Evolutionary conservation across 148 eudicot genomes (phyloP).

Genomic region (Vaccinium vitisidaea): DNA sequence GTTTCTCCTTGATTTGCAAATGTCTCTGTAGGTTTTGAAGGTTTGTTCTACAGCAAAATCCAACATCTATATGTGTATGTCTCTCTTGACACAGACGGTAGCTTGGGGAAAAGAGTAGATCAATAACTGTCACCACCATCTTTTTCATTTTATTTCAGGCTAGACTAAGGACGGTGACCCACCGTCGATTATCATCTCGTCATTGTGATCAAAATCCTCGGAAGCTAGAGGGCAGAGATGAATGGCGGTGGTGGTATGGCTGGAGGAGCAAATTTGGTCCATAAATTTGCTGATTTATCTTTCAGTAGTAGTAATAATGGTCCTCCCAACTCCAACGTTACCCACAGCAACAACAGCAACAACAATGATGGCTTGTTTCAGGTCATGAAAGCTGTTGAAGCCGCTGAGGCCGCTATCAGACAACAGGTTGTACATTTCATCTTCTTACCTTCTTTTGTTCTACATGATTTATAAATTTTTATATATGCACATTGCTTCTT

Average conservation of each 20-base stretch:
- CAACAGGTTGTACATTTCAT: constrained; percentile 35
- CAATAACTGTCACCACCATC: not conserved
- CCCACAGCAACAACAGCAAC: constrained; percentile 6
- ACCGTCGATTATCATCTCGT: not conserved
- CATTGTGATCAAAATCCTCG: not conserved
- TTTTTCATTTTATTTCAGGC: not conserved
- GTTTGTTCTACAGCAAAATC: not conserved
- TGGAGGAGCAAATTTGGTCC: constrained; percentile 29
- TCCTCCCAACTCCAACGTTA: constrained; percentile 6
- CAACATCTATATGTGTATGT: not conserved
- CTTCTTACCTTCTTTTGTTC: not conserved
- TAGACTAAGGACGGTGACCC: not conserved
- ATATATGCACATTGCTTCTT: not conserved
- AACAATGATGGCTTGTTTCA: constrained; percentile 44
- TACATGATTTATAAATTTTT: not conserved
- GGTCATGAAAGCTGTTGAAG: constrained; percentile 59
- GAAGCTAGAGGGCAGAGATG: constrained; percentile 17
- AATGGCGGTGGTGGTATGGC: constrained; percentile 17
- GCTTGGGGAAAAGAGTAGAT: not conserved
- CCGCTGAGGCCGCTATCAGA: constrained; percentile 52
- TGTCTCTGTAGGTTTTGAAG: not conserved
- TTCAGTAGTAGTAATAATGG: constrained; percentile 12
- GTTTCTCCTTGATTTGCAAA: too few species aligned
- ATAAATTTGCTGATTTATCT: constrained; percentile 25
- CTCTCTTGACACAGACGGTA: not conserved